These are phyloP conservation scores for Mycena capillaripes DNA, from an alignment of 768 basidiomycete genomes.

Conservation along the genomic window DNA sequence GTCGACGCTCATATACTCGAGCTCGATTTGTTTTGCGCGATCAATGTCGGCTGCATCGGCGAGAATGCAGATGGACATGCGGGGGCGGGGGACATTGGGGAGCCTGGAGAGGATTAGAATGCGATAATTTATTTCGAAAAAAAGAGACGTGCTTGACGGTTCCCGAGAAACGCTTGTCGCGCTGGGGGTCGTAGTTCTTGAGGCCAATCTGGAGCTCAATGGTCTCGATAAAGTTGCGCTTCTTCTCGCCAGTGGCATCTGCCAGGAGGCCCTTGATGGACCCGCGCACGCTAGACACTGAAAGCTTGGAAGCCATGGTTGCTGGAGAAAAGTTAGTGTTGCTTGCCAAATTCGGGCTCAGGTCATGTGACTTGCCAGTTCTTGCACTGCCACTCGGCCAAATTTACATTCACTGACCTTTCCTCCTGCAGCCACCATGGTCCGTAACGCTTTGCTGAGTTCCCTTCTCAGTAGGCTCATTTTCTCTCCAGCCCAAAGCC, in stretches of 20 bases:
- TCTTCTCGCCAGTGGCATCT: constrained; percentile 88
- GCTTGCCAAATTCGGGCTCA: not conserved
- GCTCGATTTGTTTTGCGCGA: constrained; percentile 96
- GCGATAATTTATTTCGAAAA: not conserved
- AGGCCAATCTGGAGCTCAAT: constrained; percentile 97
- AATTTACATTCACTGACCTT: not conserved
- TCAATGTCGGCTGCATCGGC: constrained; percentile 99
- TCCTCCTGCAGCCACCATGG: constrained; percentile 28
- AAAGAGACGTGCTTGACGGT: constrained; percentile 85
- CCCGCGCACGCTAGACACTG: constrained; percentile 99
- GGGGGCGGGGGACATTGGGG: constrained; percentile 96
- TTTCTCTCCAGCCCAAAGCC: constrained; percentile 36
- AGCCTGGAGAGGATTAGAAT: constrained; percentile 65
- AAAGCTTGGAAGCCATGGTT: constrained; percentile 76
- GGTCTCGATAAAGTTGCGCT: constrained; percentile 95
- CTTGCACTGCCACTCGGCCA: not conserved
- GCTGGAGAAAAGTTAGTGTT: constrained; percentile 1
- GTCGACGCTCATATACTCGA: constrained; percentile 99
- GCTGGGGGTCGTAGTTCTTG: constrained; percentile 99
- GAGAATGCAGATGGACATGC: constrained; percentile 99
- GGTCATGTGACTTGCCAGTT: constrained; percentile 1
- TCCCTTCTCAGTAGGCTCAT: constrained; percentile 38
- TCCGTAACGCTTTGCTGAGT: constrained; percentile 36
- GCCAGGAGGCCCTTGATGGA: constrained; percentile 93
- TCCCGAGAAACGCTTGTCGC: constrained; percentile 99